A percentile compares a stretch with the other conserved stretches of the same genome.
Evolutionary conservation across 495 filamentous ascomycete genomes (phyloP).

Genomic region (Aspergillus steynii): DNA sequence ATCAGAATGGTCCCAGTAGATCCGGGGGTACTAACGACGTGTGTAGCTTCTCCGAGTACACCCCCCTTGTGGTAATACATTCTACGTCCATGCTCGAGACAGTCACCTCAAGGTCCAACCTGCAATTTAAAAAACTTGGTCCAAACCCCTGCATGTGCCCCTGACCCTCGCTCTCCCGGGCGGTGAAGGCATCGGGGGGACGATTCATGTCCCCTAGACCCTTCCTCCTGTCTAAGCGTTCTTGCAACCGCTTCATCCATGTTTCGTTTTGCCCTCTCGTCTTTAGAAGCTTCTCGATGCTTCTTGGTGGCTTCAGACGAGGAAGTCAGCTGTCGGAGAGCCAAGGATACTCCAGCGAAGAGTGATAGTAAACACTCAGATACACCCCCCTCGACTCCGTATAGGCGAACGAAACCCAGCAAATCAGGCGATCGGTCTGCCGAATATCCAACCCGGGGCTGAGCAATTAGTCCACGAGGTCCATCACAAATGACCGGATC

Average conservation of each 20-base stretch:
- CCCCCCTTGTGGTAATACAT: too few species aligned
- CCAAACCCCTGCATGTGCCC: too few species aligned
- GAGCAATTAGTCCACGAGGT: not conserved
- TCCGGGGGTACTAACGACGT: too few species aligned
- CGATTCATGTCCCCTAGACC: slow-evolving; percentile 24
- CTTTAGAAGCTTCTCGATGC: not conserved
- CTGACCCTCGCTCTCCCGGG: too few species aligned
- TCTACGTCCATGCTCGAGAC: too few species aligned
- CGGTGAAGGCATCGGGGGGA: too few species aligned
- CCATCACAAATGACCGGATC: not conserved
- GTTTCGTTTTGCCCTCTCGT: not conserved
- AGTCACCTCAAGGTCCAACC: too few species aligned
- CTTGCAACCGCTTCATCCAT: slow-evolving; percentile 1
- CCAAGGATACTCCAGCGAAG: slow-evolving; percentile 7
- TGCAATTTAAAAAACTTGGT: too few species aligned
- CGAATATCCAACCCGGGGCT: slow-evolving; percentile 12
- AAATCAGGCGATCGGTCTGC: slow-evolving; percentile 10
- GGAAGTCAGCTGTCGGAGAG: too few species aligned
- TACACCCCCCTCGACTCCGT: slow-evolving; percentile 21
- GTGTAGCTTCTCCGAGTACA: too few species aligned
- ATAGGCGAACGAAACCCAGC: slow-evolving; percentile 24
- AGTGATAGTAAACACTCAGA: slow-evolving; percentile 24
- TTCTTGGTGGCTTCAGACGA: too few species aligned
- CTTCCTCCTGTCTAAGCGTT: slow-evolving; percentile 29
- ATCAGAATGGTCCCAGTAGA: too few species aligned